Base-by-base conservation (phyloP, 768 basidiomycete species). In the Tricholoma hemisulphureum region DNA sequence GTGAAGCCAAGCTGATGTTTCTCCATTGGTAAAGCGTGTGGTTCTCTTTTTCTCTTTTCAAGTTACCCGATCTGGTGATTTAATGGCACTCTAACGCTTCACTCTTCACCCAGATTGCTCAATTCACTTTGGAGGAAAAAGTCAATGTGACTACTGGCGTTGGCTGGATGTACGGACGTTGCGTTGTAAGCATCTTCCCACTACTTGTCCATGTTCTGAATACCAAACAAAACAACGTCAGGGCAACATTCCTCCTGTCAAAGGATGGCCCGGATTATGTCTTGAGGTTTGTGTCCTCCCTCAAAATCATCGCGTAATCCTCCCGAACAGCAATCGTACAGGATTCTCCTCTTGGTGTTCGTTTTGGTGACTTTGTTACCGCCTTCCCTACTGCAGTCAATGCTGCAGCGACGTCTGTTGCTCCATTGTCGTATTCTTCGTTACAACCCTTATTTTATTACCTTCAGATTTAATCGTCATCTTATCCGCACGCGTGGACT, bases 321-420 rank as follows among this genome's bases (percentile, higher is more conserved):
- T 18, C 62, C 49, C 1, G 18, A 16, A 23, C 8, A 14, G 46
- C 37, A n/a, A n/a, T n/a, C n/a, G n/a, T 24, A 13, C 21, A 86
- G 80, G 86, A 89, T 61, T 85, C 86, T 20, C 91, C 91, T 2
- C 77, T 91, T 1, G 93, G 93, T 3, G 84, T 95, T 18, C 88
- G 94, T 46, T 76, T 80, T 61, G 83, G 84, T 0, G 88, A 95
- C 67, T 84, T 81, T 31, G 84, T 85, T 6, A 88, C 88, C 3
- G 83, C 83, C 0, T 95, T 94, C 75, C 94, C 95, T 0, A 80
- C 93, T n/a, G 90, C 85, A 0, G 77, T 97, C 62, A 93, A 90
- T 54, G 78, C 85, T 0, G 95, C 92, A 4, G 79, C 92, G 6
- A 91, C 95, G 80, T 93, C 70, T 64, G 84, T 74, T 24, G 29